Evolutionary conservation across 257 asterid genomes (phyloP), one percentile per base, ranked within the genome.

Genomic region (Solanum sparsipilum): DNA sequence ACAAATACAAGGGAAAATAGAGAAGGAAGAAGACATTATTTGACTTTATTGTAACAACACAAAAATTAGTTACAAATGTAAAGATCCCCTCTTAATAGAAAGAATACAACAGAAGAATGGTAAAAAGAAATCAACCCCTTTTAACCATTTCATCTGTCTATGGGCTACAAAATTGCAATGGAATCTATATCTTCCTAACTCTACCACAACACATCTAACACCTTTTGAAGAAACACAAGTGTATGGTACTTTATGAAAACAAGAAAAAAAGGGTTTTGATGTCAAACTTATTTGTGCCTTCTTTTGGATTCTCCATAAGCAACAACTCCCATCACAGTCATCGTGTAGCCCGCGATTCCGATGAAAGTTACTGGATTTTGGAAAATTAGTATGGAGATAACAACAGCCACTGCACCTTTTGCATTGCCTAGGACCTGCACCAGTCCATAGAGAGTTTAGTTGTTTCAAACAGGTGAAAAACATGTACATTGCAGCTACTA

Each of bases 371-470:
- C 91, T 5, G 92, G 91, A 74, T 90, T 89, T 83, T 88, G 88
- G 60, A 90, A 90, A 60, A 90, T 87, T 58, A 90, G 85, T 32
- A 89, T 89, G 36, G 91, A 90, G 86, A 90, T 90, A 10, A 90
- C 91, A 27, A 90, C 92, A 34, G 91, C 90, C 44, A 90, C 89
- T 25, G 91, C 91, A 4, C 91, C 91, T 86, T 89, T 90, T 56
- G 92, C 92, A 87, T 90, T 90, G 56, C 92, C 92, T 71, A 90
- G 60, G 36, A 90, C 92, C 92, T 89, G 58, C 67, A 85, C n/a
- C 83, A 67, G 25, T 29, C 2, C n/a, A 73, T 21, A 5, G 44
- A 32, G 20, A 2, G 10, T n/a, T 63, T 5, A 58, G 7, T 10
- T n/a, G 2, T 25, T 39, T 58, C 36, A 23, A 58, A 35, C 68